Evolutionary conservation across 2,329 filamentous ascomycete genomes (phyloP), one percentile per base, ranked within the genome.

Genomic region (Scortechinia acanthostroma): DNA sequence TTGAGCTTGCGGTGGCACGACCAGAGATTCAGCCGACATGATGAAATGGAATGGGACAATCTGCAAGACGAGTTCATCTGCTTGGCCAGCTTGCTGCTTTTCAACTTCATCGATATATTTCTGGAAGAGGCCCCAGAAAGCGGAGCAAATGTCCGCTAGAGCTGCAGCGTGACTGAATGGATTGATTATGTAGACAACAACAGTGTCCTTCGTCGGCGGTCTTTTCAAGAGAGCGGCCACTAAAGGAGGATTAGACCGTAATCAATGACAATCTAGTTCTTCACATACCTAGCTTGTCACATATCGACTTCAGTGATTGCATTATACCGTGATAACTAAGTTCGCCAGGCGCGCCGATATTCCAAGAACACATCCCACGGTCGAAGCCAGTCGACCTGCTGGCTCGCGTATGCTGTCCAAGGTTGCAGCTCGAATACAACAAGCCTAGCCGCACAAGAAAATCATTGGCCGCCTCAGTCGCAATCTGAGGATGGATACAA

Each of bases 151-250:
- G 48, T 77, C 70, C 58, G 49, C 68, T 19, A 66, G 52, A 23
- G 70, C 67, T 16, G 66, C 62, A 19, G 66, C 59, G 42, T 63
- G 59, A 3, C 61, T 55, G 47, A 78, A 80, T 1, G 76, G 74
- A 51, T 79, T 73, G 43, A 82, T 56, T 46, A 82, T 72, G 54
- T 80, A 82, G 42, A 83, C 63, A 23, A 83, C 71, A 40, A 75
- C 64, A 49, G 64, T 74, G 14, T 65, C 58, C 6, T 55, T 56
- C 22, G 50, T 56, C 13, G 57, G 52, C 15, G 62, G 49, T 21
- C 55, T 50, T 28, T 59, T 58, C 2, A 61, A 54, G 20, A 70
- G 53, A 43, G 60, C 55, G 14, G 49, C 53, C 17, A 62, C 66
- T 65, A 22, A n/a, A 20, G 22, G 25, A 60, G 58, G 60, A 63